A percentile compares a stretch with the other conserved stretches of the same genome.
Conservation (phyloP, 2,329 filamentous ascomycete species). For the Teratosphaeria viscida region DNA sequence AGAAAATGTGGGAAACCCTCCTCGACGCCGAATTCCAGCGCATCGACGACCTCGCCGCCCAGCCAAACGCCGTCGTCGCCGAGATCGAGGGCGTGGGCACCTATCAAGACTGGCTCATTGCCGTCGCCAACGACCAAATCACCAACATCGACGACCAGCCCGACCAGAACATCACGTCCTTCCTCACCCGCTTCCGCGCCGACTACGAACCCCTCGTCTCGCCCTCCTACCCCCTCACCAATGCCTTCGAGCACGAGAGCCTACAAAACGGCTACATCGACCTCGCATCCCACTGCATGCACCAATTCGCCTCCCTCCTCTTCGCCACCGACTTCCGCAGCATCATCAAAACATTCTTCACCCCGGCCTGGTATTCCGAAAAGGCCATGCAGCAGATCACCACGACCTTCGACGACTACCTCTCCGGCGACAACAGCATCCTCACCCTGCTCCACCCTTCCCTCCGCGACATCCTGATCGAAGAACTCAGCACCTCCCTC, state of each 20-base stretch:
- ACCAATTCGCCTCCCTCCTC: slow-evolving; percentile 74
- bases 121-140: slow-evolving; percentile 96
- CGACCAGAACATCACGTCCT: slow-evolving; percentile 64
- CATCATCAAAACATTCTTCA: slow-evolving; percentile 85
- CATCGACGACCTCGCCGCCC: slow-evolving; percentile 49
- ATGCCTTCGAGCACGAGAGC: slow-evolving; percentile 57
- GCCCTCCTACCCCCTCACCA: slow-evolving; percentile 63
- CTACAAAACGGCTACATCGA: slow-evolving; percentile 91
- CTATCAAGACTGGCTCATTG: slow-evolving; percentile 82
- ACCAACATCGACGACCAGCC: slow-evolving; percentile 81
- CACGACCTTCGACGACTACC: slow-evolving; percentile 90
- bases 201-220: slow-evolving; percentile 75
- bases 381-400: slow-evolving; percentile 85
- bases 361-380: slow-evolving; percentile 68
- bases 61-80: slow-evolving; percentile 43
- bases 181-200: slow-evolving; percentile 74
- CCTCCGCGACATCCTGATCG: slow-evolving; percentile 80
- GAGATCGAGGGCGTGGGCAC: slow-evolving; percentile 63
- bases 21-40: slow-evolving; percentile 74
- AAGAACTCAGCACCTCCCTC: slow-evolving; percentile 86
- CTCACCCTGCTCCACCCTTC: slow-evolving; percentile 72
- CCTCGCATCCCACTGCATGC: slow-evolving; percentile 84
- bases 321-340: slow-evolving; percentile 81
- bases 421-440: slow-evolving; percentile 59
- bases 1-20: slow-evolving; percentile 77